Conservation (phyloP, 1,139 yeast genomes). For the Torulaspora pretoriensis region DNA sequence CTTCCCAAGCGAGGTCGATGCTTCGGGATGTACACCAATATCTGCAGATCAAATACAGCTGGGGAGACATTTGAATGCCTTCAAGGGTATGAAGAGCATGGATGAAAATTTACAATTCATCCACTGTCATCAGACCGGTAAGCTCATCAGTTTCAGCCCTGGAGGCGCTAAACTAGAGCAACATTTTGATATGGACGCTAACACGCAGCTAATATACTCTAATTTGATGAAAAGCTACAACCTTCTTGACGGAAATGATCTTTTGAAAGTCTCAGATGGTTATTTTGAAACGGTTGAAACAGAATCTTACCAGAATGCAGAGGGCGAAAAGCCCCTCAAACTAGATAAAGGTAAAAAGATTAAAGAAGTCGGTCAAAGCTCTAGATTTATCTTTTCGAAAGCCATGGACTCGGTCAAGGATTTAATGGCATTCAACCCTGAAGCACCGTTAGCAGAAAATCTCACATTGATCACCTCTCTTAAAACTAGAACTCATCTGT, state of each 20-base stretch:
- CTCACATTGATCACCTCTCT: slow-evolving; percentile 29
- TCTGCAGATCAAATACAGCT: slow-evolving; percentile 30
- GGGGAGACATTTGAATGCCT: slow-evolving; percentile 34
- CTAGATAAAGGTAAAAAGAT: not conserved
- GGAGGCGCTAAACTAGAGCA: slow-evolving; percentile 9
- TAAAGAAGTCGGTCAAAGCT: slow-evolving; percentile 20
- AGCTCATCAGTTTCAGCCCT: slow-evolving; percentile 20
- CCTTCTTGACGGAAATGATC: slow-evolving; percentile 17
- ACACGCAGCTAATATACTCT: slow-evolving; percentile 11
- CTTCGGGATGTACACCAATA: slow-evolving; percentile 46
- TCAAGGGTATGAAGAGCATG: slow-evolving; percentile 37
- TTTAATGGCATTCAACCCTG: slow-evolving; percentile 44
- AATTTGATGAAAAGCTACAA: slow-evolving; percentile 14
- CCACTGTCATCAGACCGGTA: slow-evolving; percentile 31
- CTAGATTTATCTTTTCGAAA: slow-evolving; percentile 36
- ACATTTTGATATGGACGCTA: slow-evolving; percentile 15
- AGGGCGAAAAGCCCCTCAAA: not conserved
- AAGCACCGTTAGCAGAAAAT: slow-evolving; percentile 33
- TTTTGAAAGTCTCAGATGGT: slow-evolving; percentile 8
- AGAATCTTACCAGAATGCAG: not conserved
- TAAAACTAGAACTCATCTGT: slow-evolving; percentile 19
- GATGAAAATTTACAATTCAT: slow-evolving; percentile 29
- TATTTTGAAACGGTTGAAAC: slow-evolving; percentile 6
- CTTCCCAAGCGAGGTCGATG: slow-evolving; percentile 44
- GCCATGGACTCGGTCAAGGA: slow-evolving; percentile 41